These are phyloP conservation scores for Aspergillus clavatus DNA, from an alignment of 2,329 filamentous ascomycete genomes.

Conservation along the genomic window DNA sequence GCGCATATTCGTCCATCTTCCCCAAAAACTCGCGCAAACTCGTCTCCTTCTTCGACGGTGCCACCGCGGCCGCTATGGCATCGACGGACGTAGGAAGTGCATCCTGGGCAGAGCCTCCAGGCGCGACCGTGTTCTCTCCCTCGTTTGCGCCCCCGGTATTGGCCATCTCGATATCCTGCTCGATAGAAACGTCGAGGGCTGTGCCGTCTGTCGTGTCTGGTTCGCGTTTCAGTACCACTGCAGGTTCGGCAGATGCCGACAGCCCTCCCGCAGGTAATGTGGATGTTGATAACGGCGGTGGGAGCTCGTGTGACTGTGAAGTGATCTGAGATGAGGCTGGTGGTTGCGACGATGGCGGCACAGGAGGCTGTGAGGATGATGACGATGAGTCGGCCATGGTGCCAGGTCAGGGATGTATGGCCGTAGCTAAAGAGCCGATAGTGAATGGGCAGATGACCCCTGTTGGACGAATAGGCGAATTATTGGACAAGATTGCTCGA, in stretches of 20 bases:
- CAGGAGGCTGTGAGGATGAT: constrained; percentile 20
- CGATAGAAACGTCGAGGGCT: constrained; percentile 32
- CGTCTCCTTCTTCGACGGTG: constrained; percentile 79
- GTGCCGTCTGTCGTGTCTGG: constrained; percentile 20
- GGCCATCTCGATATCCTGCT: constrained; percentile 37
- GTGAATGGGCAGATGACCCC: constrained; percentile 9
- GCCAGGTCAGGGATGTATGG: constrained; percentile 12
- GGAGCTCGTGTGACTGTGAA: constrained; percentile 22
- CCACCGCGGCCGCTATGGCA: constrained; percentile 46
- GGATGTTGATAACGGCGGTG: constrained; percentile 14
- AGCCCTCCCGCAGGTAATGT: constrained; percentile 6
- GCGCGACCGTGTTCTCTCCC: constrained; percentile 9
- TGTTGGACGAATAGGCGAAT: constrained; percentile 6
- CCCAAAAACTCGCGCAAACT: constrained; percentile 86
- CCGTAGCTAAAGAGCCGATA: constrained; percentile 17
- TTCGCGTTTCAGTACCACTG: constrained; percentile 20
- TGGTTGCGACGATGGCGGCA: constrained; percentile 16
- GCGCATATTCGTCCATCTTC: constrained; percentile 98
- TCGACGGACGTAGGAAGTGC: constrained; percentile 28
- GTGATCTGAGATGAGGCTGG: constrained; percentile 20
- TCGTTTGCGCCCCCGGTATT: constrained; percentile 16
- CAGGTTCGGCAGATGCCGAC: constrained; percentile 15
- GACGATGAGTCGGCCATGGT: constrained; percentile 35
- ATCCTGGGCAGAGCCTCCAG: constrained; percentile 18
- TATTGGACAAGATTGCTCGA: constrained; percentile 1